Evolutionary conservation across 805 yeast species (phyloP), one percentile per base, ranked within the genome.

Genomic region (Blastobotrys robertii): DNA sequence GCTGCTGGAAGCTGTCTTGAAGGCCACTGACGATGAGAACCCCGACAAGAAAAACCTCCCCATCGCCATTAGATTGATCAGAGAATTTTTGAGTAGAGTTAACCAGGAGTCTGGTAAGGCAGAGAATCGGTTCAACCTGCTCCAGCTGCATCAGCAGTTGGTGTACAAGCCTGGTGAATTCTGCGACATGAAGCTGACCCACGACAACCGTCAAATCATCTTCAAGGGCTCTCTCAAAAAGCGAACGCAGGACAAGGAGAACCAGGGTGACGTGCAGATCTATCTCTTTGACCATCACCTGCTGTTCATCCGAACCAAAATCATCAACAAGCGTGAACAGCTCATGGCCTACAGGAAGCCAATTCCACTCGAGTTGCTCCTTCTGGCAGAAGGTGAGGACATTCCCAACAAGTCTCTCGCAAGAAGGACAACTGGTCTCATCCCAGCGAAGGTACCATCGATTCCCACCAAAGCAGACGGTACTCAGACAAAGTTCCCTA

Each of bases 61-160:
- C 16, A 77, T 77, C 49, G 94, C 95, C 1, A 75, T 83, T 50
- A 84, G 77, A 39, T 77, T 81, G 53, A 73, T 90, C 31, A 79
- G 81, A 47, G 81, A 77, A 48, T 77, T 87, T 48, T 73, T 92
- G 64, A 79, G 72, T 25, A 75, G 83, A 57, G 82, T 85, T 50
- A 86, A 92, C 60, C 72, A 76, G 39, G 97, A 88, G 53, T 79
- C 94, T 34, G 98, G 98, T 65, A 88, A 82, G 52, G 85, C 94
- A 28, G 87, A 92, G 32, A 96, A 90, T 67, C 73, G 96, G 50
- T 86, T 87, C 65, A 85, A 88, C 50, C 73, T 92, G 47, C 82
- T 87, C 68, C 79, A 87, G 39, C 71, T 92, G 58, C 84, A 84
- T 55, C 95, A 85, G 60, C 79, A 85, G 42, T 72, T 92, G 47